Base-by-base conservation (phyloP, 768 basidiomycete species). In the Tulasnella sp. region DNA sequence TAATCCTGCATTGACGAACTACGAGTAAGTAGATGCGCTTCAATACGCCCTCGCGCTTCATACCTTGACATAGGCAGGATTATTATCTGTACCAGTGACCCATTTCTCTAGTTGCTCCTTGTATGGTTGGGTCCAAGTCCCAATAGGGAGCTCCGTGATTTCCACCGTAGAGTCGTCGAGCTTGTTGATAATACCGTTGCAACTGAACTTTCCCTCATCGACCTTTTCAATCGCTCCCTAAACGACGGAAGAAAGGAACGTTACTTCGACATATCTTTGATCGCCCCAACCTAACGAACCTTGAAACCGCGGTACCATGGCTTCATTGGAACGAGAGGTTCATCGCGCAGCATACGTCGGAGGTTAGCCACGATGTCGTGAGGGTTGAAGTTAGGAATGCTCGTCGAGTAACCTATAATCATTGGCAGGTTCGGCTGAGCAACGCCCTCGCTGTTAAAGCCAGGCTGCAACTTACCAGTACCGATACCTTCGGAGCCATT, bases 401-500 rank as follows among this genome's bases (percentile, higher is more conserved):
- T 91, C 1, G 98, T 98, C 84, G 96, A 97, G 97, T 98, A 99
- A 82, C 97, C 96, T 96, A 22, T 31, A 28, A 28, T 34, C 31
- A 69, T 24, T 69, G 28, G 34, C 64, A 28, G 81, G 34, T 14
- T 37, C 80, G 79, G 6, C 40, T 2, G n/a, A 24, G 37, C 73
- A 42, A 58, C n/a, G 11, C 80, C n/a, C 12, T 60, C 72, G 3
- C 77, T 40, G 20, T 54, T 60, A 37, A 18, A 11, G 18, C 48
- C 3, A 12, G 9, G 12, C 72, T 28, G 18, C 72, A 11, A 83
- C 90, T 84, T 80, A 93, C 95, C 96, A 79, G 98, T 99, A 72
- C 98, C 98, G 83, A 99, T 99, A 87, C 98, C 98, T 82, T 98
- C 97, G 14, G 95, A 92, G 11, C 98, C 98, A 83, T 99, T 99